phyloP scores from a whole-genome alignment of 345 rosid species.

The Kandelia obovata region DNA sequence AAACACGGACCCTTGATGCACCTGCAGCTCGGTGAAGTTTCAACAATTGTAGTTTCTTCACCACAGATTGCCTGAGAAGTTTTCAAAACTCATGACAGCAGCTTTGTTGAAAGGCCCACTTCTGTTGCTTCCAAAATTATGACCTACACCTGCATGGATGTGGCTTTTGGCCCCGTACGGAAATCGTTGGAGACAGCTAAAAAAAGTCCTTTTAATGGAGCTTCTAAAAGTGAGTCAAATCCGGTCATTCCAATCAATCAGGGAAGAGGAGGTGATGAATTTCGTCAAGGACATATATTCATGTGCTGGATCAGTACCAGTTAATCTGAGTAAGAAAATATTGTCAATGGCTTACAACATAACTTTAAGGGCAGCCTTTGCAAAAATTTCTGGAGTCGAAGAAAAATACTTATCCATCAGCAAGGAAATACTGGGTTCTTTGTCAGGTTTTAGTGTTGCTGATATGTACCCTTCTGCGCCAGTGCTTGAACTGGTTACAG shows the following conservation, averaged over 20 bases:
- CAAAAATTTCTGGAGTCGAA: constrained; percentile 16
- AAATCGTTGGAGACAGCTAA: constrained; percentile 29
- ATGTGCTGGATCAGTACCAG: constrained; percentile 8
- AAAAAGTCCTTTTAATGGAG: constrained; percentile 18
- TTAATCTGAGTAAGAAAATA: constrained; percentile 15
- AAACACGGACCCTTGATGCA: constrained; percentile 18
- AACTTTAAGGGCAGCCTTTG: constrained; percentile 27
- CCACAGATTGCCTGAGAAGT: constrained; percentile 26
- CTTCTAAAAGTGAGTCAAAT: constrained; percentile 16
- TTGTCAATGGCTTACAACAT: constrained; percentile 15
- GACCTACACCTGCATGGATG: constrained; percentile 7
- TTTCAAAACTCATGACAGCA: constrained; percentile 27
- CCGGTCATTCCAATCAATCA: constrained; percentile 16
- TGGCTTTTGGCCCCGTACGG: constrained; percentile 20
- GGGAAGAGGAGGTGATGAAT: constrained; percentile 27
- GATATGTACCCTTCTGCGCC: constrained; percentile 34
- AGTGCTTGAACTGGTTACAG: constrained; percentile 12
- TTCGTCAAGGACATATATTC: constrained; percentile 9
- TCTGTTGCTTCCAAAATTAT: neutral
- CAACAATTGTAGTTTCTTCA: constrained; percentile 22
- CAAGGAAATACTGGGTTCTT: neutral
- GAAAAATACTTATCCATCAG: constrained; percentile 10
- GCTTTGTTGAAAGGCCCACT: constrained; percentile 20
- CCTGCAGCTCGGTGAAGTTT: constrained; percentile 10
- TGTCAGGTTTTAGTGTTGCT: constrained; percentile 23